Percentiles rank a stretch among this genome's conserved stretches.
Evolutionary conservation across 1,139 yeast genomes (phyloP).

Genomic region (Geotrichum cucujoidarum): DNA sequence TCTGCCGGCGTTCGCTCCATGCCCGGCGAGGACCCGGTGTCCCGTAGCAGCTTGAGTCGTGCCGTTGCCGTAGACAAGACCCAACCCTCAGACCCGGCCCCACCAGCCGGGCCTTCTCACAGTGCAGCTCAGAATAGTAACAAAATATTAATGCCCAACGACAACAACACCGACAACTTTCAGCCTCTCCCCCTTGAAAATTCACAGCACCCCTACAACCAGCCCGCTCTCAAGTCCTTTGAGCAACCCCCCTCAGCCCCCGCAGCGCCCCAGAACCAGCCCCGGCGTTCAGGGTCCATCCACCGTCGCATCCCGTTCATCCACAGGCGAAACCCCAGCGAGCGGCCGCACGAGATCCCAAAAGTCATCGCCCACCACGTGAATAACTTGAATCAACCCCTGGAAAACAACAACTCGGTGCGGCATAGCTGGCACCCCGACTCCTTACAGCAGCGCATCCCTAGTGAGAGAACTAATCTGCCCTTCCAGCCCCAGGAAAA

Average conservation of each 20-base stretch:
- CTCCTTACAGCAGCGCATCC: not conserved
- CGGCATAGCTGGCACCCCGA: constrained; percentile 16
- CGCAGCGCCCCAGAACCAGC: not conserved
- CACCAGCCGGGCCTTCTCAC: not conserved
- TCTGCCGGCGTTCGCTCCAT: not conserved
- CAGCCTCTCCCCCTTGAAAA: not conserved
- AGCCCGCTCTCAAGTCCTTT: not conserved
- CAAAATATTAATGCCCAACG: not conserved
- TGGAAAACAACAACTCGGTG: constrained; percentile 4
- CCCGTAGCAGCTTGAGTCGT: too few relatives aligned
- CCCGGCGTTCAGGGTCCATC: not conserved
- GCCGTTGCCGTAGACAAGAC: not conserved
- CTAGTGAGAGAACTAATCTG: not conserved
- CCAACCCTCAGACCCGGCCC: constrained; percentile 3
- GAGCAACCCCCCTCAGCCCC: not conserved
- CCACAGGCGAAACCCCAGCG: constrained; percentile 3
- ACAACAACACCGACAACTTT: not conserved
- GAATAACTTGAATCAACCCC: constrained; percentile 4
- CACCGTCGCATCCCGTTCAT: not conserved
- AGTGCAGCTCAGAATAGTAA: constrained; percentile 2
- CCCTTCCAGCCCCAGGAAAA: not conserved
- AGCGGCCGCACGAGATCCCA: constrained; percentile 2
- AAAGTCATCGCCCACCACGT: not conserved
- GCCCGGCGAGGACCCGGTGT: too few relatives aligned
- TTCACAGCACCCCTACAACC: not conserved